phyloP scores from a whole-genome alignment of 1,284 basidiomycete species.

The Boletus semigastroideus region DNA sequence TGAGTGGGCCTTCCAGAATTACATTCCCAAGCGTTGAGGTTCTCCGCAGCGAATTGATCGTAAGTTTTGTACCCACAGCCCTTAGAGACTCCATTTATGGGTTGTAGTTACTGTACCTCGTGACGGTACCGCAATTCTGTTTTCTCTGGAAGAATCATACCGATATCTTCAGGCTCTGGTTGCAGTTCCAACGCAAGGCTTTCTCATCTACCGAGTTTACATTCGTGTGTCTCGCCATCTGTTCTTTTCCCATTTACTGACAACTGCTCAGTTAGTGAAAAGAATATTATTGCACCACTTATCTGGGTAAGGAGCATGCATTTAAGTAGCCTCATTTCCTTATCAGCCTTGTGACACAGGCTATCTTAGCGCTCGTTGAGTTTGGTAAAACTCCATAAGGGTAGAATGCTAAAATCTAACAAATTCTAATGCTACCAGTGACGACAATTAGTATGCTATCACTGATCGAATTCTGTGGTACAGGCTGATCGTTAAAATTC shows the following conservation, averaged over 20 bases:
- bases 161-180: neutral
- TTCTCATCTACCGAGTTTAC: constrained; percentile 18
- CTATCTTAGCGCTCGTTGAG: neutral
- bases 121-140: neutral
- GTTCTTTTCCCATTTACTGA: neutral
- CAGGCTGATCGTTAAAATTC: neutral
- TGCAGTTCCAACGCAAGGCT: constrained; percentile 5
- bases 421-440: neutral
- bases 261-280: constrained; percentile 8
- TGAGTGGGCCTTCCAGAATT: too few species aligned
- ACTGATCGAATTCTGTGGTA: neutral
- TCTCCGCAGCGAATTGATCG: neutral
- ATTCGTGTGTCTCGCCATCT: neutral
- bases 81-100: neutral
- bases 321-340: neutral
- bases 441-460: neutral
- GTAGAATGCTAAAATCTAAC: neutral
- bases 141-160: neutral
- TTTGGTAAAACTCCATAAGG: constrained; percentile 6
- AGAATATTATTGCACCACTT: neutral
- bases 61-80: neutral
- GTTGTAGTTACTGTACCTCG: neutral
- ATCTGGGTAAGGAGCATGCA: constrained; percentile 10
- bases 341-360: neutral
- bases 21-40: neutral